Percentiles rank a stretch among this genome's conserved stretches.
Evolutionary conservation across 129 eudicot genomes (phyloP).

Genomic region (Lonicera japonica): DNA sequence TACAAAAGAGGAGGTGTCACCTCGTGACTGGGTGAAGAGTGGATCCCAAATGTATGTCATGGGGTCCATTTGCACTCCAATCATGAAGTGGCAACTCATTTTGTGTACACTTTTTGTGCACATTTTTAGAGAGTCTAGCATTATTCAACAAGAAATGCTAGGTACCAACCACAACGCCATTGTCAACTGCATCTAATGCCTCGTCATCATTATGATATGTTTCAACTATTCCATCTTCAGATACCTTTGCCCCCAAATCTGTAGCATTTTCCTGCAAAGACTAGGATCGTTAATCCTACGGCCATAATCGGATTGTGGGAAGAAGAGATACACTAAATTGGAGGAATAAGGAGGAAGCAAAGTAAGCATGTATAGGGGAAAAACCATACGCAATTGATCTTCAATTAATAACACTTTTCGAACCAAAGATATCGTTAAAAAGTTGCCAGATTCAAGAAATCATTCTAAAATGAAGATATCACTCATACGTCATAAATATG

Average conservation of each 20-base stretch:
- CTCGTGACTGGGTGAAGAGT: too few species aligned
- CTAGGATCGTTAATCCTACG: background rate
- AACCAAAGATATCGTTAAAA: background rate
- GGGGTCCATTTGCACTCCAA: too few species aligned
- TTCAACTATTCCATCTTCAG: slow-evolving; percentile 47
- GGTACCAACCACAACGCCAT: slow-evolving; percentile 63
- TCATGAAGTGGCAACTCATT: too few species aligned
- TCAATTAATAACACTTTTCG: background rate
- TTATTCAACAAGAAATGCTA: slow-evolving; percentile 4
- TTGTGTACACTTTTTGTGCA: too few species aligned
- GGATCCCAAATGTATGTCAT: too few species aligned
- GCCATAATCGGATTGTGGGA: background rate
- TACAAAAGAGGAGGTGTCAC: too few species aligned
- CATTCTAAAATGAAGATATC: background rate
- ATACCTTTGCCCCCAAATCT: slow-evolving; percentile 32
- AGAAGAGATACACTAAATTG: background rate
- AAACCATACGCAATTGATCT: background rate
- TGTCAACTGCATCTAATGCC: slow-evolving; percentile 58
- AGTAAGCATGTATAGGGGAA: background rate
- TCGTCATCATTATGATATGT: slow-evolving; percentile 58
- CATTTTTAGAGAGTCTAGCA: slow-evolving; percentile 18
- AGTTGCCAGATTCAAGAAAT: too few species aligned
- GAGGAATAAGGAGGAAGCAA: too few species aligned
- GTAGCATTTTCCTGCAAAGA: slow-evolving; percentile 46
- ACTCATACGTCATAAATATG: too few species aligned